Conservation (phyloP, 768 basidiomycete species). For the Tulasnella sp. region DNA sequence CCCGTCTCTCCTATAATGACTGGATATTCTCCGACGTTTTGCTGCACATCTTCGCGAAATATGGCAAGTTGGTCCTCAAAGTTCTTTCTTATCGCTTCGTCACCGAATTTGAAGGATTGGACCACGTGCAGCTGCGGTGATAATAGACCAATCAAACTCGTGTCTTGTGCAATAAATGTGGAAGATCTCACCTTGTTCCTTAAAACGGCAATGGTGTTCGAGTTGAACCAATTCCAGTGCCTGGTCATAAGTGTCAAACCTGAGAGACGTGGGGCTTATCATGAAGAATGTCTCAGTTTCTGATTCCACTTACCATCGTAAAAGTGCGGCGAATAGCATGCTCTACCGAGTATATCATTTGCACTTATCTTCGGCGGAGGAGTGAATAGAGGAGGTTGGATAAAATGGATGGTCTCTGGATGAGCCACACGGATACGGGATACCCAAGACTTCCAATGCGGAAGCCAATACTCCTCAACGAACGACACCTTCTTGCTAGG, state of each 20-base stretch:
- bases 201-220: constrained; percentile 84
- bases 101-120: constrained; percentile 65
- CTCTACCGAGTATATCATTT: constrained; percentile 46
- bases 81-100: constrained; percentile 62
- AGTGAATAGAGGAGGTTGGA: constrained; percentile 84
- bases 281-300: background rate
- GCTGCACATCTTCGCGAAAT: constrained; percentile 56
- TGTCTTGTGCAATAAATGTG: background rate
- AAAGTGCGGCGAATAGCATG: constrained; percentile 73
- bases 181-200: constrained; percentile 25
- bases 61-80: constrained; percentile 75
- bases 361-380: constrained; percentile 51
- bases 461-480: constrained; percentile 64
- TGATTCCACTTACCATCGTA: constrained; percentile 47
- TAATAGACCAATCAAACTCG: background rate
- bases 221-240: constrained; percentile 92
- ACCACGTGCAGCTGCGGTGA: constrained; percentile 6
- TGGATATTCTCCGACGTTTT: constrained; percentile 54
- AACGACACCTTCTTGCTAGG: constrained; percentile 39
- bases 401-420: constrained; percentile 71
- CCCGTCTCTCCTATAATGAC: constrained; percentile 95
- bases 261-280: background rate
- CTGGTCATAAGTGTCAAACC: constrained; percentile 76
- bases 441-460: constrained; percentile 49
- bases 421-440: constrained; percentile 51